Evolutionary conservation across 2,329 filamentous ascomycete genomes (phyloP), one percentile per base, ranked within the genome.

Genomic region (Madurella fahalii): DNA sequence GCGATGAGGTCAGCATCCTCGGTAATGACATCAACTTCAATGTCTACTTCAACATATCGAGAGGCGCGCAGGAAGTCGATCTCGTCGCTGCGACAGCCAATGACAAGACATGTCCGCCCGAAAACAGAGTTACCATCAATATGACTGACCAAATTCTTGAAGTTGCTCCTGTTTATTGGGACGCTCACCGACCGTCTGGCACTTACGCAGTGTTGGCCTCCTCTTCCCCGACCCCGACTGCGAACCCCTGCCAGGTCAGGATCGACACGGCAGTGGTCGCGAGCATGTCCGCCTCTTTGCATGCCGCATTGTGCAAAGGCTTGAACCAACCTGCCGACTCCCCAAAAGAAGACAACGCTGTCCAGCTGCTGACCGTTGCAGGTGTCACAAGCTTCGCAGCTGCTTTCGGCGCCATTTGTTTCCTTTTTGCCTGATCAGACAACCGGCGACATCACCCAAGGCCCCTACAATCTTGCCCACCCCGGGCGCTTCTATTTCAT

Each of bases 251-350:
- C 40, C 44, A 32, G 20, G 45, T 53, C 40, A 40, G 16, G 20
- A 31, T 54, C 46, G 41, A 50, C 52, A 45, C 52, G 11, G 44
- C 40, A 18, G 52, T 15, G 17, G 52, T 45, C 32, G 40, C 52
- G 12, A 47, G 43, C 46, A 53, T 53, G 9, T 40, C 45, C n/a
- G 52, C 52, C 0, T 49, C 46, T 5, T 32, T 44, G 46, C 39
- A n/a, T 12, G 46, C 40, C 32, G 1, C 9, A 13, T 32, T 45
- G 31, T 50, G 40, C 40, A n/a, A 18, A 20, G n/a, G 45, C 12
- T 5, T 7, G 11, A 15, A 49, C n/a, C 46, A 31, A 9, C 46
- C 52, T 5, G 31, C 17, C 13, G 41, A 54, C 18, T 53, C 45
- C 34, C 51, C 51, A 1, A 17, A 39, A 15, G 25, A 25, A 7